Base-by-base conservation (phyloP, 2,329 filamentous ascomycete species). In the Tympanopsis confertula region DNA sequence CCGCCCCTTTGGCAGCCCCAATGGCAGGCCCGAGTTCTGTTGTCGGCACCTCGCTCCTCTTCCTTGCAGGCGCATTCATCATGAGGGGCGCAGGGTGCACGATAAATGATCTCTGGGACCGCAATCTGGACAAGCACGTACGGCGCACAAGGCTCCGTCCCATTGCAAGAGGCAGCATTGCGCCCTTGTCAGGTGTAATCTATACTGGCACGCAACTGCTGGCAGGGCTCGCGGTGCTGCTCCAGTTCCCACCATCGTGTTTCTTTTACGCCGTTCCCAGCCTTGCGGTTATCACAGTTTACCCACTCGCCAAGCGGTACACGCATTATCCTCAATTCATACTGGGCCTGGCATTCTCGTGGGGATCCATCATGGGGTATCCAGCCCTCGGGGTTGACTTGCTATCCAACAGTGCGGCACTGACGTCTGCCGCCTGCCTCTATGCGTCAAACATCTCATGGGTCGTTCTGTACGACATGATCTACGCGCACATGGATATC, bases 401-500 rank as follows among this genome's bases (percentile, higher is more conserved):
- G n/a, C 56, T 89, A 12, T 61, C 71, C 4, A 73, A 82, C 45
- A 61, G 61, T 17, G 57, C 72, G 1, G 82, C 83, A 10, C 53
- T 85, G 41, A 64, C 69, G 3, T 77, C 82, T 2, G 82, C 83
- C 1, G 74, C 68, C 3, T 74, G 73, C 40, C 62, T 94, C 36
- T 93, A 93, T 53, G 62, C 71, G 10, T 86, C 82, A 30, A 91
- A 87, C 48, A 68, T 91, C 18, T 78, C 84, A 3, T 94, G 86
- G 86, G 93, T 86, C 0, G 71, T 93, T 18, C 60, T 93, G 28
- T 94, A 93, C 56, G 86, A 94, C 55, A 93, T 89, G 75, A 86
- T 94, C 20, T 94, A 94, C 56, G 86, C 86, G 13, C 86, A 93
- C 54, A 89, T 91, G 78, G 86, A 94, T 50, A 82, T 89, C 55